Evolutionary conservation across 805 yeast species (phyloP), one percentile per base, ranked within the genome.

Genomic region (Sugiyamaella mastotermitis): DNA sequence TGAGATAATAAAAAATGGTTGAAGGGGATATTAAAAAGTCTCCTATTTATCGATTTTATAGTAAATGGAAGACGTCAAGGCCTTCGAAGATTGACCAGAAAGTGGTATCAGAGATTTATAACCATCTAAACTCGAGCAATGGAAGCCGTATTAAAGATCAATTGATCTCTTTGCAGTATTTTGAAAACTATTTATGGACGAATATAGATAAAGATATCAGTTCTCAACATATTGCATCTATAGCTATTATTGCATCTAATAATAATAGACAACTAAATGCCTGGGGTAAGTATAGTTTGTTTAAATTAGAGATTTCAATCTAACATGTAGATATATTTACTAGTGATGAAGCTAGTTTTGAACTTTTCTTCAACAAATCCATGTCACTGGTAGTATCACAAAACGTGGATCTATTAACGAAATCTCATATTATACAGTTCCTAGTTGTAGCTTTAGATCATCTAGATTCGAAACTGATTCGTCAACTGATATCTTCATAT

Each of bases 171-270:
- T 14, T 45, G 28, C 35, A 20, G 19, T 47, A 23, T 20, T 28
- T 52, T 20, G 57, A 52, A 28, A 33, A 19, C 47, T 58, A 62
- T 17, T 52, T 67, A 10, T 72, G 75, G 76, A 58, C 56, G 9
- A 46, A 53, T 29, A 67, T 68, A 41, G 62, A 63, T 34, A 55
- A 53, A 8, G 71, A 69, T 41, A 56, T 62, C 6, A 55, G 70
- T 2, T 51, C 58, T 31, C 61, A 58, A 19, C 75, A 71, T 46
- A 52, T 71, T 3, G 62, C 64, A 25, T 48, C 62, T 33, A 51
- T 69, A 7, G 53, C 58, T 3, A 33, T 57, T 20, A 22, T 58
- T 9, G 11, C 18, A 5, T 6, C 17, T 27, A 7, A 13, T 11
- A 27, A 27, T 13, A 17, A 27, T 11, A 10, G 10, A 27, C 17